Evolutionary conservation across 2,329 filamentous ascomycete species (phyloP), one percentile per base, ranked within the genome.

Genomic region (Trichoderma endophyticum): DNA sequence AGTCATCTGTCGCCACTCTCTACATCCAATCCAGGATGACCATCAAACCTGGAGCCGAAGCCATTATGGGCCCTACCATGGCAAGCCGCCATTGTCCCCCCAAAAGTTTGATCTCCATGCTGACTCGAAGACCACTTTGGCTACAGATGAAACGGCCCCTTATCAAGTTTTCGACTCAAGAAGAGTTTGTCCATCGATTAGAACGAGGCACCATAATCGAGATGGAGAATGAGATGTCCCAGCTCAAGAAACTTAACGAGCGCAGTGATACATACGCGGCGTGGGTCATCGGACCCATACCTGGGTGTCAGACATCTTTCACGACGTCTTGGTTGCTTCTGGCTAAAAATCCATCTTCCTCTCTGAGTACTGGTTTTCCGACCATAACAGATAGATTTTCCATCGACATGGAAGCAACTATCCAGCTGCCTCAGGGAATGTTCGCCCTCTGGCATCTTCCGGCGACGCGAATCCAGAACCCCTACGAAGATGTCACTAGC

Each of bases 151-250:
- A 51, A 34, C 8, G 3, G 67, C 71, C 74, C 21, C n/a, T 75
- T 30, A 24, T 73, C 74, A 56, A 74, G 0, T 78, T 81, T 24
- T 73, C 74, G 1, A 48, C 71, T 2, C 70, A 75, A 30, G 75
- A 78, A 4, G 75, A 76, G 2, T 82, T 78, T 28, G 73, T 77
- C 4, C 71, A 66, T 26, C 72, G 78, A 2, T 78, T 80, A 56
- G 78, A 81, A 39, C 75, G 78, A 39, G 80, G 79, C 0, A 81
- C 80, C 0, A 21, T 78, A 0, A 82, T 82, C 18, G 80, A 82
- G 51, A 78, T 80, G 75, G 70, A 75, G 0, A 82, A 82, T n/a
- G 80, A 82, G 36, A 72, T 75, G 8, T 66, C 75, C 1, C 15
- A 75, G 0, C 43, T 81, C 1, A 75, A 76, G 18, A 64, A 71